phyloP scores from a whole-genome alignment of 805 yeast species.

The Nakazawaea peltata region DNA sequence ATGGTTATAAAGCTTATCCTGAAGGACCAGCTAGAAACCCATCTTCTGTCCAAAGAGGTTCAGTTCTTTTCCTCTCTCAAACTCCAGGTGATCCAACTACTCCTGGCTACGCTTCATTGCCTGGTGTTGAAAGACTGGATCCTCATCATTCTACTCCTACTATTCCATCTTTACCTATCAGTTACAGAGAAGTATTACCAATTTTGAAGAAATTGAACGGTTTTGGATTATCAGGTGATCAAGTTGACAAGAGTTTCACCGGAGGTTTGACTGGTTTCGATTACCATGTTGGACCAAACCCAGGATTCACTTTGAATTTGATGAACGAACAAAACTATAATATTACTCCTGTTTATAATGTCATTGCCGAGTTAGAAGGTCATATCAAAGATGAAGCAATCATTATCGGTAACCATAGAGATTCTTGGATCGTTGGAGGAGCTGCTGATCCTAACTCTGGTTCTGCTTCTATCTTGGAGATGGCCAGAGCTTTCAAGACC shows the following conservation, averaged over 20 bases:
- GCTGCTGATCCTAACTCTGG: constrained; percentile 80
- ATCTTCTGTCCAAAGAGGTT: constrained; percentile 59
- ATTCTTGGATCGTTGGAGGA: constrained; percentile 74
- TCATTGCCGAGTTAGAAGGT: constrained; percentile 56
- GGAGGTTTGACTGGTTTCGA: constrained; percentile 29
- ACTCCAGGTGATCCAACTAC: constrained; percentile 63
- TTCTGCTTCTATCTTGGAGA: constrained; percentile 54
- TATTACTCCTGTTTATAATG: constrained; percentile 53
- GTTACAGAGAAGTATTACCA: constrained; percentile 47
- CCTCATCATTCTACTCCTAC: constrained; percentile 41
- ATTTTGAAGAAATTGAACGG: constrained; percentile 47
- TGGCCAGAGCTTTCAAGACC: constrained; percentile 50
- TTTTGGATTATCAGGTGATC: constrained; percentile 40
- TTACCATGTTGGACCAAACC: constrained; percentile 27
- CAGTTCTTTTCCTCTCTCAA: constrained; percentile 15
- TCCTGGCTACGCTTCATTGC: constrained; percentile 44
- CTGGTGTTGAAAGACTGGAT: constrained; percentile 31
- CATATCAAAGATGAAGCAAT: constrained; percentile 42
- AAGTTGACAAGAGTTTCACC: constrained; percentile 19
- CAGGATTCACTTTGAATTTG: constrained; percentile 38
- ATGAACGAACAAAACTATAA: constrained; percentile 58
- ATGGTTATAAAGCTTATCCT: constrained; percentile 51
- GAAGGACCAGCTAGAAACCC: constrained; percentile 67
- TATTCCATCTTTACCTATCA: constrained; percentile 56
- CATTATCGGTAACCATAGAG: constrained; percentile 70